Evolutionary conservation across 2,329 filamentous ascomycete species (phyloP), one percentile per base, ranked within the genome.

Genomic region (Fusarium ambrosium): DNA sequence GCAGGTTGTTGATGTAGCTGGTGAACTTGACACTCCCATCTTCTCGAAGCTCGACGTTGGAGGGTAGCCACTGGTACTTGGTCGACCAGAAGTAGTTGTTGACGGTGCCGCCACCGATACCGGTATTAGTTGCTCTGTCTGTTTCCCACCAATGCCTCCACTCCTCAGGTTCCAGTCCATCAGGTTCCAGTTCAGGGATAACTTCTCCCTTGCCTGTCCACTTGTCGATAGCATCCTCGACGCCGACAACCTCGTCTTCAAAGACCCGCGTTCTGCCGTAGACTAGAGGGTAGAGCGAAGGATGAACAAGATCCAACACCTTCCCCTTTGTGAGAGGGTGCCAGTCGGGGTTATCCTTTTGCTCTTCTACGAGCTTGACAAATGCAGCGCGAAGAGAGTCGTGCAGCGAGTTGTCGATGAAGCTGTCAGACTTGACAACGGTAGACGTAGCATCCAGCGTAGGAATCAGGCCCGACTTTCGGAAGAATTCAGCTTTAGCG

Each of bases 101-200:
- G 7, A 92, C 83, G 1, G 91, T 80, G 73, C 92, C 85, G 1
- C 88, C 85, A 1, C 43, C 45, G 3, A 92, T 87, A 29, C 32
- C 2, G 13, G 7, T 24, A 16, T 13, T 11, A 14, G 4, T 6
- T 20, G 10, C 10, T 48, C 43, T 24, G 14, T 48, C 22, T 10
- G 22, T 24, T 27, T 24, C 20, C 43, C 22, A 24, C 45, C 45
- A 51, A 43, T 43, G 11, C 6, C 41, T 13, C 41, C 41, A 45
- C 4, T 51, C 16, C 22, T 45, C 24, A 29, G 16, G 24, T 11
- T 16, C 4, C 24, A 29, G 45, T 27, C 16, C 45, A 29, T 51
- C 45, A 27, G 86, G 91, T 75, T 91, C 90, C 0, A 11, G 14
- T 43, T 64, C 0, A 13, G 68, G 60, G n/a, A 78, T 77, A 11